These are phyloP conservation scores for Verticillium dahliae DNA, from an alignment of 2,329 filamentous ascomycete species.

Conservation along the genomic window DNA sequence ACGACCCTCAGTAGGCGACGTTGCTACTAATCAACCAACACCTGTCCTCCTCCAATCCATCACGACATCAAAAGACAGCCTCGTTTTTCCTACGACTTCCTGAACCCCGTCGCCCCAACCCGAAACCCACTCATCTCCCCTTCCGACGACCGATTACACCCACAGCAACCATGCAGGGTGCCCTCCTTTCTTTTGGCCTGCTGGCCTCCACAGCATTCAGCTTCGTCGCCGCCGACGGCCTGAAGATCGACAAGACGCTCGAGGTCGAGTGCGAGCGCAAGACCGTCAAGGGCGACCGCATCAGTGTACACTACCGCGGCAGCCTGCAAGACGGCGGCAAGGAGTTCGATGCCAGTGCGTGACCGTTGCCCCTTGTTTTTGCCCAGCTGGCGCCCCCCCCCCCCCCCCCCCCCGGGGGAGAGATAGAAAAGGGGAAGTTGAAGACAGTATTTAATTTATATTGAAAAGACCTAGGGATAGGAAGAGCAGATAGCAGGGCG, in stretches of 20 bases:
- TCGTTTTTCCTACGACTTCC: slow-evolving; percentile 1
- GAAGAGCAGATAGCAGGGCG: too few species aligned
- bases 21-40: neutral
- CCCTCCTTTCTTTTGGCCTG: slow-evolving; percentile 40
- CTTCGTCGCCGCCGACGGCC: slow-evolving; percentile 48
- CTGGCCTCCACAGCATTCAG: slow-evolving; percentile 44
- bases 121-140: slow-evolving; percentile 2
- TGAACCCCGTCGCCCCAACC: neutral
- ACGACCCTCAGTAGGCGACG: neutral
- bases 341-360: slow-evolving; percentile 70
- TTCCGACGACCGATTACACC: slow-evolving; percentile 2
- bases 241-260: slow-evolving; percentile 72
- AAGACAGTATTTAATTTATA: too few species aligned
- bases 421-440: too few species aligned
- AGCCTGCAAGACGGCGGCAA: slow-evolving; percentile 67
- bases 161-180: slow-evolving; percentile 38
- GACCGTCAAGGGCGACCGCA: slow-evolving; percentile 67
- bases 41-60: neutral
- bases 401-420: too few species aligned
- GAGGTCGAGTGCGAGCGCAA: slow-evolving; percentile 75
- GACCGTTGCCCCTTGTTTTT: slow-evolving; percentile 17
- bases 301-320: slow-evolving; percentile 84
- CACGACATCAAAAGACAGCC: neutral
- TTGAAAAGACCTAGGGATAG: too few species aligned
- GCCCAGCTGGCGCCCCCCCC: neutral